A percentile compares a stretch with the other conserved stretches of the same genome.
phyloP scores from a whole-genome alignment of 768 basidiomycete species.

The Pisolithus orientalis region DNA sequence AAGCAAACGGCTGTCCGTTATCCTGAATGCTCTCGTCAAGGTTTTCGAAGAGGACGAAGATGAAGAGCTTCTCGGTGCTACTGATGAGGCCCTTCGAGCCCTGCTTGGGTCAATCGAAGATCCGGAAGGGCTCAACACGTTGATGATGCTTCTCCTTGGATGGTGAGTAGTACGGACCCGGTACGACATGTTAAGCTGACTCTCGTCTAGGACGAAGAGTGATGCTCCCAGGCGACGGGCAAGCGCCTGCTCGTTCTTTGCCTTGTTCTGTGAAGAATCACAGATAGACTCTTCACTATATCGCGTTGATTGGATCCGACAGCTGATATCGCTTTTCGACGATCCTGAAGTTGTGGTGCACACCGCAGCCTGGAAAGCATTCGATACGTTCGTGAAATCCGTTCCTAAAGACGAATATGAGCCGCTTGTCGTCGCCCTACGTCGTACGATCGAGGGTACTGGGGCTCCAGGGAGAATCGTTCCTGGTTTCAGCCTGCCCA shows the following conservation, averaged over 20 bases:
- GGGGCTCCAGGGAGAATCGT: conserved; percentile 73
- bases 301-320: conserved; percentile 91
- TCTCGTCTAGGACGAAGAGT: conserved; percentile 66
- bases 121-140: conserved; percentile 78
- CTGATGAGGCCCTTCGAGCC: conserved; percentile 70
- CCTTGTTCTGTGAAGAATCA: conserved; percentile 77
- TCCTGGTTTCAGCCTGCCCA: conserved; percentile 80
- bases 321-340: conserved; percentile 77
- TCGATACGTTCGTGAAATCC: conserved; percentile 86
- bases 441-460: conserved; percentile 80
- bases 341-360: conserved; percentile 72
- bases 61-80: conserved; percentile 62
- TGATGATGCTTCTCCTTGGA: conserved; percentile 84
- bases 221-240: conserved; percentile 65
- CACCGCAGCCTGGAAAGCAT: conserved; percentile 72
- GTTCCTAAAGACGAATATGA: conserved; percentile 92
- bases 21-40: conserved; percentile 75
- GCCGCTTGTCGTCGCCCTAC: conserved; percentile 81
- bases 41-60: conserved; percentile 64
- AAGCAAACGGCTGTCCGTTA: conserved; percentile 73
- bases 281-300: conserved; percentile 80
- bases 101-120: conserved; percentile 78
- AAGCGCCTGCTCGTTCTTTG: conserved; percentile 73
- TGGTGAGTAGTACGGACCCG: conserved; percentile 50
- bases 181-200: not conserved